Conservation (phyloP, 306 rosid species). For the Phaseolus lunatus region DNA sequence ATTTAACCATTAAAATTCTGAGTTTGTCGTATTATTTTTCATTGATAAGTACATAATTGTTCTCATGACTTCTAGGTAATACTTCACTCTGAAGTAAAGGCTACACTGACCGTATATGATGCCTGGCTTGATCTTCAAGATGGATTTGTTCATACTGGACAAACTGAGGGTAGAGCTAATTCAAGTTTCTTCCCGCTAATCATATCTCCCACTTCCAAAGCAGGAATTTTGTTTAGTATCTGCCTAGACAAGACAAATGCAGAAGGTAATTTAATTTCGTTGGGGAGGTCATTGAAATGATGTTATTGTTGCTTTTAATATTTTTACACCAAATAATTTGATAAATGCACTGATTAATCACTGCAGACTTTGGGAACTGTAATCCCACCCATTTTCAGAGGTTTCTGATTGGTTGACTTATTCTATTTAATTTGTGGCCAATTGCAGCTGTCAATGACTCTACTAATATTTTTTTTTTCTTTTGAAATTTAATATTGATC, state of each 20-base stretch:
- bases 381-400: slow-evolving; percentile 33
- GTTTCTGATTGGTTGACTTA: slow-evolving; percentile 25
- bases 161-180: slow-evolving; percentile 73
- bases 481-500: slow-evolving; percentile 38
- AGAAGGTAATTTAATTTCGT: slow-evolving; percentile 66
- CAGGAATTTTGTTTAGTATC: slow-evolving; percentile 87
- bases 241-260: slow-evolving; percentile 67
- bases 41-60: slow-evolving; percentile 43
- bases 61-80: slow-evolving; percentile 71
- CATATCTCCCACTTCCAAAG: slow-evolving; percentile 85
- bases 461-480: slow-evolving; percentile 20
- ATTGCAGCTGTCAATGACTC: slow-evolving; percentile 25
- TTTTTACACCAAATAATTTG: slow-evolving; percentile 29
- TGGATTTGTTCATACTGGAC: slow-evolving; percentile 82
- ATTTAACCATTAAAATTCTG: slow-evolving; percentile 29
- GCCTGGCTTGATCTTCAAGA: slow-evolving; percentile 99
- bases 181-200: slow-evolving; percentile 84
- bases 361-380: slow-evolving; percentile 22
- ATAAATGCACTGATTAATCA: slow-evolving; percentile 27
- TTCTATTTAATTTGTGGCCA: slow-evolving; percentile 28
- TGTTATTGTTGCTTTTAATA: slow-evolving; percentile 40
- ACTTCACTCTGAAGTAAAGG: slow-evolving; percentile 94
- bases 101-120: slow-evolving; percentile 78
- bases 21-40: slow-evolving; percentile 32
- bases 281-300: slow-evolving; percentile 29